Evolutionary conservation across 257 asterid genomes (phyloP).

Genomic region (Solanum chmielewskii): DNA sequence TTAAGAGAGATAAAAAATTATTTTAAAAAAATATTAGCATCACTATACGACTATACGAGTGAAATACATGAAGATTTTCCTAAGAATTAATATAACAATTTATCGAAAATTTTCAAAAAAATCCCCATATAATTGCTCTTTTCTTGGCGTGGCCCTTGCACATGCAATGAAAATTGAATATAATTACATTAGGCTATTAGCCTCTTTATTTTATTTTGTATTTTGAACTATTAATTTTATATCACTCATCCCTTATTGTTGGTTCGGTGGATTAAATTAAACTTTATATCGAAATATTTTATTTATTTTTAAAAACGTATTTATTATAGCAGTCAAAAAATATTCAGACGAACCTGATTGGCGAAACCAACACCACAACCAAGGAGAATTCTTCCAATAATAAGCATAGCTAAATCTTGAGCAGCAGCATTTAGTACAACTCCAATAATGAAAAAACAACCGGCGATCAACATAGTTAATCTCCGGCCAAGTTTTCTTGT

Average conservation of each 20-base stretch:
- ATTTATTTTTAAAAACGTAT: no score
- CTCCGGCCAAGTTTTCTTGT: conserved; percentile 62
- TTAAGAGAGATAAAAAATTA: background rate
- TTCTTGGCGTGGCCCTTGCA: background rate
- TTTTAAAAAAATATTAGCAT: no score
- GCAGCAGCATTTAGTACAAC: conserved; percentile 67
- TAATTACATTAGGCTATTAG: background rate
- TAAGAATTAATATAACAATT: no score
- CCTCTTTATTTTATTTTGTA: background rate
- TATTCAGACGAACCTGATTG: conserved; percentile 38
- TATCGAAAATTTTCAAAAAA: no score
- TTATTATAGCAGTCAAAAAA: background rate
- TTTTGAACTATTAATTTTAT: background rate
- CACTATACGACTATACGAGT: no score
- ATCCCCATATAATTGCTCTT: no score
- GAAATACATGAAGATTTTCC: no score
- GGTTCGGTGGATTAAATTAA: background rate
- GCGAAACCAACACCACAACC: conserved; percentile 94
- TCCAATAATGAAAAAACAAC: conserved; percentile 52
- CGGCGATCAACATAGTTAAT: conserved; percentile 72
- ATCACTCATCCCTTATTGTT: background rate
- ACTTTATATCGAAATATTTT: no score
- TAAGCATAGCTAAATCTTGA: conserved; percentile 78
- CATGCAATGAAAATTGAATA: background rate
- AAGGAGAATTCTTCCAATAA: conserved; percentile 67